Evolutionary conservation across 768 basidiomycete species (phyloP), one percentile per base, ranked within the genome.

Genomic region (Cystobasidium ongulense): DNA sequence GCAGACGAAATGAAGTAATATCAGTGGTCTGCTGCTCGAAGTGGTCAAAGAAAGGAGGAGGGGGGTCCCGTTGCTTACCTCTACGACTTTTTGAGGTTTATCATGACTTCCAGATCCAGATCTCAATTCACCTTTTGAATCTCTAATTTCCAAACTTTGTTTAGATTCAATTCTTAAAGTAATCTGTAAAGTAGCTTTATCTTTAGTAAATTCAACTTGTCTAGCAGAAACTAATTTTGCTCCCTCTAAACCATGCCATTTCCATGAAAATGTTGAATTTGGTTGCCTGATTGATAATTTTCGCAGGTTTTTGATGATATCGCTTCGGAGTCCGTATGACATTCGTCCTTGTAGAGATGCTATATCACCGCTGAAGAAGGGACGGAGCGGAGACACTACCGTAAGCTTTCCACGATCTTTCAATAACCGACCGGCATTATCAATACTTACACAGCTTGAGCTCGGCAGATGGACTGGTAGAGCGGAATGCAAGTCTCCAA

Each of bases 121-220:
- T 8, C 11, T 11, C 23, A 59, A 52, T 38, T 23, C 35, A 23
- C 54, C 68, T n/a, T 36, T n/a, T 8, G 31, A 23, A 36, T 59
- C 35, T n/a, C 33, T 35, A n/a, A 29, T 36, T 41, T 71, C 68
- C 23, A 71, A 36, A 54, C 68, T 71, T 29, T 67, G 68, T n/a
- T 35, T 31, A n/a, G 33, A 54, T 52, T 71, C 53, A 38, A 71
- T 31, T 8, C 68, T 23, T 3, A 59, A 3, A 27, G 50, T 59
- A 10, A 71, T 71, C 43, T 71, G 68, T 52, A 71, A 8, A 36
- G 31, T 27, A 31, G 31, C 27, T 36, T 23, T 36, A 46, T 46
- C 54, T 23, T 36, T 36, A 29, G 7, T 46, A 39, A 25, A 50
- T 52, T 71, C 68, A 29, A 71, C 41, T 52, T 35, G 50, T 52